Base-by-base conservation (phyloP, 371 early-diverging fungal genomes). In the Parasitella parasitica region DNA sequence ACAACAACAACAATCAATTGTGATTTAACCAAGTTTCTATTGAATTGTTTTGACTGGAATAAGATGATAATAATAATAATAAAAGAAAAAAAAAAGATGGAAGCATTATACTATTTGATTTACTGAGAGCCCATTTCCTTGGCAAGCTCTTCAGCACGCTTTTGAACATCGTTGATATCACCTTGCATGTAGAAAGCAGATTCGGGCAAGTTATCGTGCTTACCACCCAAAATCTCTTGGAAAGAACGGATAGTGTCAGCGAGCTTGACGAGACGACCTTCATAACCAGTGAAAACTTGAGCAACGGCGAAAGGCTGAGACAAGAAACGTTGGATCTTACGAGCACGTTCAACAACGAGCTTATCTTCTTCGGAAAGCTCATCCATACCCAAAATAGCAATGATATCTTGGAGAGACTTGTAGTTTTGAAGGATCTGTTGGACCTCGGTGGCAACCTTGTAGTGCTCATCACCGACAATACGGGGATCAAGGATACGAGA, bases 291-390 rank as follows among this genome's bases (percentile, higher is more conserved):
- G 91, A 97, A 97, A 66, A 97, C 93, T 73, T 94, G 89, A 78
- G 97, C 98, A 61, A 95, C 94, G 66, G 92, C 88, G 89, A 97
- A 97, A 57, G 98, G 98, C 84, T 97, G 98, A 69, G 93, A 92
- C 95, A 97, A 93, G 92, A 97, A 97, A 84, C 92, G 89, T 88
- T 95, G 92, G 80, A 92, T 90, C 90, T 92, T 92, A 88, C 93
- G 91, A 62, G 92, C 92, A 80, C 92, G 95, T 86, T 96, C 95
- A 85, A 97, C 97, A 64, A 93, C 93, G 66, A 95, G 84, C 90
- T 97, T 97, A 84, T 97, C 97, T 81, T 96, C 96, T 82, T 97
- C 97, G 39, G 94, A 95, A 85, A 97, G 84, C 85, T 97, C 97
- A 83, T 97, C 96, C 92, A 91, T 91, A 89, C 96, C 95, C 71